Evolutionary conservation across 2,329 filamentous ascomycete species (phyloP), one percentile per base, ranked within the genome.

Genomic region (Claviceps fusiformis): DNA sequence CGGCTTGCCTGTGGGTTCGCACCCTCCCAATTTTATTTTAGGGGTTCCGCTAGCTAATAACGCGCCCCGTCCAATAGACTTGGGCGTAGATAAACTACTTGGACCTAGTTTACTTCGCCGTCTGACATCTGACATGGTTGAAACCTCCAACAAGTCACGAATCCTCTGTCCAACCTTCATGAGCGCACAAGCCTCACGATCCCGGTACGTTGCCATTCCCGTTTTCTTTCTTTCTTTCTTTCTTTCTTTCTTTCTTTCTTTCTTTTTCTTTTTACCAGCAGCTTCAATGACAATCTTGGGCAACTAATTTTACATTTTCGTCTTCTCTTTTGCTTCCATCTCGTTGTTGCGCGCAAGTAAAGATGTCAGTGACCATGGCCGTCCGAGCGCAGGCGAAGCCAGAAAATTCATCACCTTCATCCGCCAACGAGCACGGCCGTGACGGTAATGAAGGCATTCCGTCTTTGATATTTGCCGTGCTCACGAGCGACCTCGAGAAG

Each of bases 381-480:
- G 43, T 52, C 31, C 59, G 54, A 58, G 55, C 53, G 50, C 52
- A 53, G 8, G 50, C 55, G 24, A 55, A 54, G 50, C 55, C 57
- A 29, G 37, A 37, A 44, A 44, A 48, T 33, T 4, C 54, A 35
- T 47, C 54, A n/a, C 11, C 13, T 17, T 13, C 50, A 5, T 8
- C 46, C 3, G 8, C 55, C 6, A 31, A 41, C 7, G 43, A 37
- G 50, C 47, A 11, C 53, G 41, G 39, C 13, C 15, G 48, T 19
- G 54, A 55, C 43, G 52, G 53, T 33, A 19, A 57, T 6, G 54
- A 58, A 37, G 58, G 77, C 59, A 71, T 82, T 44, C 83, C 83
- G 7, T 76, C 81, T 11, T 77, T 90, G 56, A 76, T 76, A 43
- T 82, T 86, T 53, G 77, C 78, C 59, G 64, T 77, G 49, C 69